These are phyloP conservation scores for Theileria annulata DNA, from an alignment of 169 alveolate genomes.

Conservation along the genomic window DNA sequence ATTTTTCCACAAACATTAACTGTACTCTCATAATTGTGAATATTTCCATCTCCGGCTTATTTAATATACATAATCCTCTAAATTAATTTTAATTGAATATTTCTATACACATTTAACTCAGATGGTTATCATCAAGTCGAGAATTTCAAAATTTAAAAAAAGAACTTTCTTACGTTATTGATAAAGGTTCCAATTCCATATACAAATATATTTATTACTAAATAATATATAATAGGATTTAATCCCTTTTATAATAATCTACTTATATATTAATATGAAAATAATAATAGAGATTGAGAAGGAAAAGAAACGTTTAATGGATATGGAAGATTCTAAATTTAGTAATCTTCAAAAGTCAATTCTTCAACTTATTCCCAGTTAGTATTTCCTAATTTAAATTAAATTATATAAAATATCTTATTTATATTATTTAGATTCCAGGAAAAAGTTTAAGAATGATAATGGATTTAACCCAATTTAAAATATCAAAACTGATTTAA, in stretches of 20 bases:
- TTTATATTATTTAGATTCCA: background rate
- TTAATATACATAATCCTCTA: no score
- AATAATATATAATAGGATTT: background rate
- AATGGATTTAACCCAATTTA: background rate
- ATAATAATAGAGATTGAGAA: constrained; percentile 39
- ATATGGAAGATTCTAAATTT: constrained; percentile 5
- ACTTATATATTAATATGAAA: background rate
- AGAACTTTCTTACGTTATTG: constrained; percentile 51
- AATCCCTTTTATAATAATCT: background rate
- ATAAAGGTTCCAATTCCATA: constrained; percentile 30
- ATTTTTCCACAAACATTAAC: background rate
- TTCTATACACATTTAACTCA: constrained; percentile 1
- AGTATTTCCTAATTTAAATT: background rate
- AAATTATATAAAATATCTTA: background rate
- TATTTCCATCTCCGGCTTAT: no score
- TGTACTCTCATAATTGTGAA: background rate
- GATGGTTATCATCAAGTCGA: constrained; percentile 40
- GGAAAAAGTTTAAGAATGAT: constrained; percentile 9
- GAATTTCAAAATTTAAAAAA: constrained; percentile 35
- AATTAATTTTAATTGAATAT: no score
- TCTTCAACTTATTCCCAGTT: constrained; percentile 13
- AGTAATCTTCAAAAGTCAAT: background rate
- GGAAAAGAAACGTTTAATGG: constrained; percentile 51
- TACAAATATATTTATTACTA: constrained; percentile 11
- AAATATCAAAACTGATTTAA: no score